These are phyloP conservation scores for Tetraselmis chui DNA, from an alignment of 139 green algal species.

Conservation along the genomic window DNA sequence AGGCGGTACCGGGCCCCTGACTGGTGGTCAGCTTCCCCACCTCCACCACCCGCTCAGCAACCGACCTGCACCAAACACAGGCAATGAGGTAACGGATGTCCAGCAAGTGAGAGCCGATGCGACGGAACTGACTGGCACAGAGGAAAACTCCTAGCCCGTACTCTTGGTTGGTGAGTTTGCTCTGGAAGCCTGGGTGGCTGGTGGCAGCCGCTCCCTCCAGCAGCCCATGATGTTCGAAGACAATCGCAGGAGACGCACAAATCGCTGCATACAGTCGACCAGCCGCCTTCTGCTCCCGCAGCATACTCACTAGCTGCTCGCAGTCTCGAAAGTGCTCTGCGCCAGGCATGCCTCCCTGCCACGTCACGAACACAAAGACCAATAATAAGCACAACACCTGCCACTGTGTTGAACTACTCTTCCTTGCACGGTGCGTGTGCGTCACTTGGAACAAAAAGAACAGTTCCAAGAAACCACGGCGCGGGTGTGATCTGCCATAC, in stretches of 20 bases:
- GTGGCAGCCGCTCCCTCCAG: constrained; percentile 71
- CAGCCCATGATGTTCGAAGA: constrained; percentile 72
- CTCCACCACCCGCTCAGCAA: constrained; percentile 67
- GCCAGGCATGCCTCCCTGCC: constrained; percentile 86
- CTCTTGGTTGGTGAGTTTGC: constrained; percentile 60
- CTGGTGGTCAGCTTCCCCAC: constrained; percentile 79
- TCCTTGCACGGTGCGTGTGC: not conserved
- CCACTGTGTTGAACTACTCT: not conserved
- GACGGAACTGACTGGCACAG: not conserved
- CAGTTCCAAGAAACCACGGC: not conserved
- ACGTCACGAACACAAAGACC: no score
- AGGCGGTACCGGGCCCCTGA: constrained; percentile 79
- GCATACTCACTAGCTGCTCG: constrained; percentile 41
- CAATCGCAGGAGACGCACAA: constrained; percentile 88
- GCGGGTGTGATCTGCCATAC: constrained; percentile 32
- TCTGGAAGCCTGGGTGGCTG: constrained; percentile 79
- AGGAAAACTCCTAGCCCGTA: constrained; percentile 12
- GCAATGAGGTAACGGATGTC: constrained; percentile 15
- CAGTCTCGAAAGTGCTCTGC: constrained; percentile 78
- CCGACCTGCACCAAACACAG: constrained; percentile 1
- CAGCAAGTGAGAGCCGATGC: constrained; percentile 32
- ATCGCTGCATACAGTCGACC: constrained; percentile 74
- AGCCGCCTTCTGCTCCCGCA: constrained; percentile 44
- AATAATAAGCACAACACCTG: constrained; percentile 4
- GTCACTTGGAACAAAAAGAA: not conserved